Conservation (phyloP, 169 alveolate genomes). For the Cryptosporidium ryanae region DNA sequence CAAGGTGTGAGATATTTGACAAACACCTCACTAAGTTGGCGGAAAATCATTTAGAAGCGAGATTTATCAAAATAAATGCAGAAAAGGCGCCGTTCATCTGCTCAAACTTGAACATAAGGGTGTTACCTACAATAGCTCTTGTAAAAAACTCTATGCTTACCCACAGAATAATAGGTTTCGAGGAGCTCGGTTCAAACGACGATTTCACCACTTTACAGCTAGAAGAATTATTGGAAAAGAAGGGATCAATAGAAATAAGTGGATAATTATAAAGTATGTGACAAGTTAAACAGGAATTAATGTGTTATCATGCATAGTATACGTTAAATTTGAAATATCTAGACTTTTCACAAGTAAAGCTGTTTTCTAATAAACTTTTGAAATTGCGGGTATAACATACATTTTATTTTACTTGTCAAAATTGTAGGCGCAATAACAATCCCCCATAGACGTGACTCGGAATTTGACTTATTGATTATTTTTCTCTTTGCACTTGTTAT, state of each 20-base stretch:
- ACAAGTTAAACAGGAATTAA: too few species aligned
- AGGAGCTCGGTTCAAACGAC: constrained; percentile 44
- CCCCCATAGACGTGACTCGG: too few species aligned
- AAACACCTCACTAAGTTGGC: constrained; percentile 80
- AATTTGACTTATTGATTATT: too few species aligned
- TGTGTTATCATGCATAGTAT: too few species aligned
- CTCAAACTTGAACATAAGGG: constrained; percentile 3
- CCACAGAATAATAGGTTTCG: constrained; percentile 64
- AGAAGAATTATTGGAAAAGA: constrained; percentile 40
- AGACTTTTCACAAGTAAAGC: too few species aligned
- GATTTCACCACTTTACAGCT: constrained; percentile 51
- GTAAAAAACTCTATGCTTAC: constrained; percentile 15
- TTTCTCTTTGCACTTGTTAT: too few species aligned
- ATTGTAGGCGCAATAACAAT: too few species aligned
- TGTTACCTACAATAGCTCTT: constrained; percentile 51
- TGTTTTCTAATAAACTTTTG: too few species aligned
- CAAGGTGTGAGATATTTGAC: constrained; percentile 83
- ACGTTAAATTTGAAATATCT: too few species aligned
- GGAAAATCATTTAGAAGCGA: constrained; percentile 78
- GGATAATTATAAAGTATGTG: neutral
- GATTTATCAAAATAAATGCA: constrained; percentile 84
- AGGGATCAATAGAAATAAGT: neutral
- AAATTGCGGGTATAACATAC: too few species aligned
- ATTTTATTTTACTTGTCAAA: too few species aligned
- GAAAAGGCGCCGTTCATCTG: constrained; percentile 81